These are phyloP conservation scores for Cornus florida DNA, from an alignment of 148 eudicot genomes.

Conservation along the genomic window DNA sequence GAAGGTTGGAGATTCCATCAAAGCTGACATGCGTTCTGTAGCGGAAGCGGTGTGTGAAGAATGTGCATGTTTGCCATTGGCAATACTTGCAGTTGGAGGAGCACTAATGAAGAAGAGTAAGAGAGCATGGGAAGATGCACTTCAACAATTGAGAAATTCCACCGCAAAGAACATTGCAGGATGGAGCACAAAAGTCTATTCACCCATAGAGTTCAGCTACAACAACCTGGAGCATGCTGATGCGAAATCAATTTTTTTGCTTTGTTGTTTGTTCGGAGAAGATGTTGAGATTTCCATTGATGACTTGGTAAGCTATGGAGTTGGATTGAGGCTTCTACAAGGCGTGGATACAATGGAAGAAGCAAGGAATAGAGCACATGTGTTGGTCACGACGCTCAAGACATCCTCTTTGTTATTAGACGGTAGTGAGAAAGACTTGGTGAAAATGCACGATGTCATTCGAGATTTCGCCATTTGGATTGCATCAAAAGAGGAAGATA, in stretches of 20 bases:
- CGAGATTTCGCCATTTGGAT: constrained; percentile 12
- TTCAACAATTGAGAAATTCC: neutral
- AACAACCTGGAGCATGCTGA: neutral
- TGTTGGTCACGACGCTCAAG: neutral
- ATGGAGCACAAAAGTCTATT: neutral
- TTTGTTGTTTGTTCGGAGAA: constrained; percentile 12
- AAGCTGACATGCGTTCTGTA: neutral
- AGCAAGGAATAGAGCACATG: neutral
- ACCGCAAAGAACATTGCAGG: neutral
- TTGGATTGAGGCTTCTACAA: neutral
- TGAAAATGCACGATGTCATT: constrained; percentile 27
- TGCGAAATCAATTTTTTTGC: constrained; percentile 9
- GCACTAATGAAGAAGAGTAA: neutral
- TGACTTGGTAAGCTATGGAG: neutral
- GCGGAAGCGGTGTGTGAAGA: neutral
- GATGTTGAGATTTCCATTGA: constrained; percentile 8
- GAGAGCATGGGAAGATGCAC: neutral
- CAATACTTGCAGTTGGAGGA: constrained; percentile 10
- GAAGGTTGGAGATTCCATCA: neutral
- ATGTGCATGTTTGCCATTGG: constrained; percentile 19
- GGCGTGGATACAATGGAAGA: neutral
- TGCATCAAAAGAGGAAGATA: neutral
- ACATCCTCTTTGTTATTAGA: constrained; percentile 10
- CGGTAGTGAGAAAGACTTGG: neutral
- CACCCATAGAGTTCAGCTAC: constrained; percentile 3